A percentile compares a stretch with the other conserved stretches of the same genome.
Conservation (phyloP, 371 early-diverging fungal genomes). For the Nematocida ironsii region DNA sequence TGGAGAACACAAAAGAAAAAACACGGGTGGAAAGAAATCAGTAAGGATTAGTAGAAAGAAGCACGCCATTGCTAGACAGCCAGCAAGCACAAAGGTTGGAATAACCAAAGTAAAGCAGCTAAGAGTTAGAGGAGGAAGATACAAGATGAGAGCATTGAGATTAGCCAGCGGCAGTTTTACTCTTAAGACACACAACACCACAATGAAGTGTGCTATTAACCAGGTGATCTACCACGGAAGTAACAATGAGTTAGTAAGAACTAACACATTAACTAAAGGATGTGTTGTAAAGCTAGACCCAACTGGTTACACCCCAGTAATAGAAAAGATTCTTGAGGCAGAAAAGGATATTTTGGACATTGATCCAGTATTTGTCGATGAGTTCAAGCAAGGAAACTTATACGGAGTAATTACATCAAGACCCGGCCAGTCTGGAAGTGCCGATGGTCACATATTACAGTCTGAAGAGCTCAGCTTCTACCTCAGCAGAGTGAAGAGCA, state of each 20-base stretch:
- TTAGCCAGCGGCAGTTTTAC: conserved; percentile 91
- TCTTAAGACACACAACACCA: conserved; percentile 80
- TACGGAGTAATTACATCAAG: conserved; percentile 84
- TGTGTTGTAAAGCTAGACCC: conserved; percentile 95
- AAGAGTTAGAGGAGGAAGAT: conserved; percentile 95
- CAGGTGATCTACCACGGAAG: conserved; percentile 97
- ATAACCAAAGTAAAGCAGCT: conserved; percentile 84
- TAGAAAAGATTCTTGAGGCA: conserved; percentile 85
- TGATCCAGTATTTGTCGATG: conserved; percentile 82
- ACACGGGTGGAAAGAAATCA: conserved; percentile 93
- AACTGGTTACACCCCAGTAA: conserved; percentile 95
- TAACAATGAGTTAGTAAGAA: conserved; percentile 99
- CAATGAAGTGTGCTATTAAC: conserved; percentile 76
- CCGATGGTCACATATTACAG: conserved; percentile 96
- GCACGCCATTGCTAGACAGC: conserved; percentile 94
- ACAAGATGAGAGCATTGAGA: conserved; percentile 93
- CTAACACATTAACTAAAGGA: conserved; percentile 98
- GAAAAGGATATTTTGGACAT: conserved; percentile 83
- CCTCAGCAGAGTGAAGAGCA: conserved; percentile 79
- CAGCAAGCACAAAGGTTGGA: conserved; percentile 93
- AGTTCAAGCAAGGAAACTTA: conserved; percentile 89
- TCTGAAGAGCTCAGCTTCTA: conserved; percentile 96
- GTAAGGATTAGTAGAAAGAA: conserved; percentile 97
- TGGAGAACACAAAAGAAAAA: conserved; percentile 83
- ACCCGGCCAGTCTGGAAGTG: conserved; percentile 96